These are phyloP conservation scores for Tolypocladium inflatum DNA, from an alignment of 2,329 filamentous ascomycete species.

Conservation along the genomic window DNA sequence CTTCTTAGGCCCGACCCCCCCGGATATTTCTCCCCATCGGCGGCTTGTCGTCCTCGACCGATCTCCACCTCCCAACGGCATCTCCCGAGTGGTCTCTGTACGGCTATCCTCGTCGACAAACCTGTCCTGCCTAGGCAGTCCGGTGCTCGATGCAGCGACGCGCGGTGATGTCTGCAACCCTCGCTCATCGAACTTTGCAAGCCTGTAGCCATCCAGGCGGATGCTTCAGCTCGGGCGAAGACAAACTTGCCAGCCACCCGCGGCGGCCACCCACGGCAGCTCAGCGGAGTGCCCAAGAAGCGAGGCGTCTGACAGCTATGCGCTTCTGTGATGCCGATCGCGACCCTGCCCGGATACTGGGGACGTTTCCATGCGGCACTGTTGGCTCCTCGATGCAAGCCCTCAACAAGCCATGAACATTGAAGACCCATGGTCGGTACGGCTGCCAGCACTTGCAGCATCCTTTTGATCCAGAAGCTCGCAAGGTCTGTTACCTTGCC, in stretches of 20 bases:
- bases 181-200: not conserved
- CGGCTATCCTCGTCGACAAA: not conserved
- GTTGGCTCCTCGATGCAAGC: not conserved
- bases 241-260: not conserved
- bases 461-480: not conserved
- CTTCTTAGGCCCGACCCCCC: not conserved
- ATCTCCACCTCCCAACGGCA: no score
- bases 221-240: not conserved
- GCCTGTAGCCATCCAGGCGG: not conserved
- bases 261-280: not conserved
- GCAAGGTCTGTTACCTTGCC: no score
- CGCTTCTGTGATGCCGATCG: not conserved
- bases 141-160: not conserved
- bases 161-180: not conserved
- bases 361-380: not conserved
- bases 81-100: no score
- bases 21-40: no score
- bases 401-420: not conserved
- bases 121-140: not conserved
- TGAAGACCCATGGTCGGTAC: not conserved
- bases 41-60: no score
- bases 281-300: not conserved
- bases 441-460: not conserved
- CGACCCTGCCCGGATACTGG: not conserved
- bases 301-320: not conserved